phyloP scores from a whole-genome alignment of 2,329 filamentous ascomycete genomes.

The Aureobasidium lini region DNA sequence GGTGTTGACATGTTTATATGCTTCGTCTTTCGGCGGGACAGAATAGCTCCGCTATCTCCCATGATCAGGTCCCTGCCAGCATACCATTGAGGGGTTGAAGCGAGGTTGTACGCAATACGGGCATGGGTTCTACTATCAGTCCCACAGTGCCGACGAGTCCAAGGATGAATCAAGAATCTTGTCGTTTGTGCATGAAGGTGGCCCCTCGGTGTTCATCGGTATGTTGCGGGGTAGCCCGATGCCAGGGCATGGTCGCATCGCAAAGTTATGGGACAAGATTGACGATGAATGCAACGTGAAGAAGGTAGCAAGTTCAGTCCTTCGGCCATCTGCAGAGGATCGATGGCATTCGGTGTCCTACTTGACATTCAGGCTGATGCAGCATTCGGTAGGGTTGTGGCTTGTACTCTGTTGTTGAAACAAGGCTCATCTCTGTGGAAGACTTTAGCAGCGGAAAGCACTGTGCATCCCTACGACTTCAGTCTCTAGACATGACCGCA shows the following conservation, averaged over 20 bases:
- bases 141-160: neutral
- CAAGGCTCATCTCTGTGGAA: no score
- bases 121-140: neutral
- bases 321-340: neutral
- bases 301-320: neutral
- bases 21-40: no score
- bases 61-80: neutral
- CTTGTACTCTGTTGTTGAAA: no score
- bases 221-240: neutral
- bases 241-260: neutral
- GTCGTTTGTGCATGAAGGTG: neutral
- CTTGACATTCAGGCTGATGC: no score
- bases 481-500: no score
- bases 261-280: neutral
- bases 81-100: neutral
- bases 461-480: no score
- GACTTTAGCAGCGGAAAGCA: no score
- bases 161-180: neutral
- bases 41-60: no score
- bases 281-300: neutral
- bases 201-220: no score
- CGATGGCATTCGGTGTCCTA: no score
- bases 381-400: no score
- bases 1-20: neutral
- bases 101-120: neutral